A percentile compares a stretch with the other conserved stretches of the same genome.
Evolutionary conservation across 2,329 filamentous ascomycete species (phyloP).

Genomic region (Pseudogymnoascus sp.): DNA sequence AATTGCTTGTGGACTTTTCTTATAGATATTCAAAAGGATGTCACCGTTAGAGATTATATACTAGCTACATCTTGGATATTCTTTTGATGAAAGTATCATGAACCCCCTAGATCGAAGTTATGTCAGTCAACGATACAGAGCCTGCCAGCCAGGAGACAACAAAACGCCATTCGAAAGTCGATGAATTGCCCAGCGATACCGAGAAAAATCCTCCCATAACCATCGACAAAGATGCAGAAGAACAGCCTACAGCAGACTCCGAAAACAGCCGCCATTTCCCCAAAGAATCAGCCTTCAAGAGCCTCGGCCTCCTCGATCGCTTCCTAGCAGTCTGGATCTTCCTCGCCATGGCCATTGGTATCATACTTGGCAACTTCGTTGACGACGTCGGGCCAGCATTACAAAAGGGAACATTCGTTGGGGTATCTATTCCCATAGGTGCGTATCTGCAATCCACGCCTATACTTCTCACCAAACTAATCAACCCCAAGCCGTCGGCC

Average conservation of each 20-base stretch:
- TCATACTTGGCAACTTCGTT: slow-evolving; percentile 55
- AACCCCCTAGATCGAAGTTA: not conserved
- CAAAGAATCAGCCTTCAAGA: not conserved
- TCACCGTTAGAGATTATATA: not conserved
- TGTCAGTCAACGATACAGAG: not conserved
- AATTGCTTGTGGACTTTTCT: not conserved
- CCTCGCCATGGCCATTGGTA: slow-evolving; percentile 57
- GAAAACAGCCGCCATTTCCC: not conserved
- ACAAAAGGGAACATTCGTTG: slow-evolving; percentile 52
- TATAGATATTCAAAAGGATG: not conserved
- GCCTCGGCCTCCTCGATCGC: slow-evolving; percentile 39
- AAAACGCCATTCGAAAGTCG: not conserved
- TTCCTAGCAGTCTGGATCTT: slow-evolving; percentile 52
- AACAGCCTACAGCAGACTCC: not conserved
- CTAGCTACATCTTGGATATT: no score
- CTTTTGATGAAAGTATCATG: not conserved
- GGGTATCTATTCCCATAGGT: slow-evolving; percentile 50
- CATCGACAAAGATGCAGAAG: not conserved
- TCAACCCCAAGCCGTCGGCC: slow-evolving; percentile 12
- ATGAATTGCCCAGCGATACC: not conserved
- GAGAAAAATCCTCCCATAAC: not conserved
- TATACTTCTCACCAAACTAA: no score
- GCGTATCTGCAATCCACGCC: no score
- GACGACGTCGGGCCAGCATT: slow-evolving; percentile 44
- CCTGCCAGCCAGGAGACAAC: not conserved